Evolutionary conservation across 805 yeast species (phyloP), one percentile per base, ranked within the genome.

Genomic region (Clavispora carvajalis): DNA sequence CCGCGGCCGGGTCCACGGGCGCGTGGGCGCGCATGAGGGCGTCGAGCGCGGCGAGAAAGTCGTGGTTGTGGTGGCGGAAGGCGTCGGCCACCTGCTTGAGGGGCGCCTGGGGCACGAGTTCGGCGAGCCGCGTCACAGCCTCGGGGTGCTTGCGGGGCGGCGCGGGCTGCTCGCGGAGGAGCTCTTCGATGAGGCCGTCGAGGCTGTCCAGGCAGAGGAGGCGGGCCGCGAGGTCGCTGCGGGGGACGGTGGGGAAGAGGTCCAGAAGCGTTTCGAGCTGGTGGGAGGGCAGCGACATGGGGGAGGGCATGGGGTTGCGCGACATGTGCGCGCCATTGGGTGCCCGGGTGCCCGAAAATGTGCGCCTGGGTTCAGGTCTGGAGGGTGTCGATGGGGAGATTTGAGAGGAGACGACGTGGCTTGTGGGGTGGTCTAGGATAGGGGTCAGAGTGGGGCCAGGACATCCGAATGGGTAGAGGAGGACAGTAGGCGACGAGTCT

Each of bases 91-190:
- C 54, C 7, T 47, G 45, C 2, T 48, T 55, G 4, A 53, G 30
- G 2, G 65, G 62, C 2, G 63, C 44, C 12, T 66, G 53, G 0
- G 82, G 82, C 43, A 79, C 77, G 57, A 78, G 66, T 11, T 65
- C 69, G 36, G 53, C 48, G 22, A 74, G 48, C 22, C 53, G 55
- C 41, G 44, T 44, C 10, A 57, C 60, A 3, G 47, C 46, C 24
- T 15, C 22, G 13, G 24, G 7, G 36, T 33, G 22, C 23, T 19
- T 31, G 8, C 34, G 13, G 17, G 37, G 22, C 3, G 30, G 23
- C 5, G 22, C 30, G 15, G 21, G 12, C 10, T 40, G 45, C 30
- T 49, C 53, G 5, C 33, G 34, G 16, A 54, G 47, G n/a, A 63
- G 52, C 24, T 47, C 53, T 34, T 61, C 65, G 16, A 61, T 41